Conservation (phyloP, 192 early-diverging fungal species). For the Mortierella alpina region DNA sequence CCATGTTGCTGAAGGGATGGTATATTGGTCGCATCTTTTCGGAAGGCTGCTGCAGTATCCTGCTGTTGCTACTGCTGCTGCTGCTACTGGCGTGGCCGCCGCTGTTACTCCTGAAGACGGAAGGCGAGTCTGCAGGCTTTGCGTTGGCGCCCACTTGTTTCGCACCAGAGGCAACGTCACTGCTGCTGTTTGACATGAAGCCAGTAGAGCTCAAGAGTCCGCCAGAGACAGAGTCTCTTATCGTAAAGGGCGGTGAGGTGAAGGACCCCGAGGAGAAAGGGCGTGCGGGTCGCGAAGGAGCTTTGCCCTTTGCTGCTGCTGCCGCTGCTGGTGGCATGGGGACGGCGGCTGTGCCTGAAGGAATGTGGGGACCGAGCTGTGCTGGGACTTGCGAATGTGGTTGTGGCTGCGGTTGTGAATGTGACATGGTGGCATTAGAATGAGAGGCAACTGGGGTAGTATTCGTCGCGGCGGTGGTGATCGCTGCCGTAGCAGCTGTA, state of each 20-base stretch:
- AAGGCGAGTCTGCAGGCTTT: not conserved
- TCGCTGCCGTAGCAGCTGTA: not conserved
- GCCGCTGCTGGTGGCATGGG: not conserved
- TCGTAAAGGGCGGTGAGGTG: not conserved
- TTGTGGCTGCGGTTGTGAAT: not conserved
- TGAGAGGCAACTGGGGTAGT: not conserved
- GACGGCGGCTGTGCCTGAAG: conserved; percentile 3
- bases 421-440: not conserved
- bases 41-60: not conserved
- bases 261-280: conserved; percentile 15
- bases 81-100: not conserved
- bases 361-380: not conserved
- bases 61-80: conserved; percentile 8
- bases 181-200: not conserved
- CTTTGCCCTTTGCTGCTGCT: not conserved
- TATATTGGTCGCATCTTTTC: conserved; percentile 5
- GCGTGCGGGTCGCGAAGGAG: not conserved
- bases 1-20: conserved; percentile 4
- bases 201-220: conserved; percentile 10
- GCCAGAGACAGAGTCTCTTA: conserved; percentile 4
- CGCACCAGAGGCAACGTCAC: not conserved
- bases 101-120: conserved; percentile 7
- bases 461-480: no score
- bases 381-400: no score
- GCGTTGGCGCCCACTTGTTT: not conserved